A percentile compares a stretch with the other conserved stretches of the same genome.
These are phyloP conservation scores for Cladosporium sp. DNA, from an alignment of 2,329 filamentous ascomycete genomes.

Conservation along the genomic window DNA sequence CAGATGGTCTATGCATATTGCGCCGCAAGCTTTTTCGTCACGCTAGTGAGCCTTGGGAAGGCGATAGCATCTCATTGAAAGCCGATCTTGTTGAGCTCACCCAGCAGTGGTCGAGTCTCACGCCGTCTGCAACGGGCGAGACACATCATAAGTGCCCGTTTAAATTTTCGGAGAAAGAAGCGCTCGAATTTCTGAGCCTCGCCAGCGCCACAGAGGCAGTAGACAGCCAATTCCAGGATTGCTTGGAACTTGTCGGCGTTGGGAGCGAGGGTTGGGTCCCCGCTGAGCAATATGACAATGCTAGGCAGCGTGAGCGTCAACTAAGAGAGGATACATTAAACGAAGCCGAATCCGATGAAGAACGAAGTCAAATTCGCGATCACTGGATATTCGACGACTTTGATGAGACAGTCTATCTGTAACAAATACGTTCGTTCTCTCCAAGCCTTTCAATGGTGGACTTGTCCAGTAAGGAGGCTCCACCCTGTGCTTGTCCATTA, in stretches of 20 bases:
- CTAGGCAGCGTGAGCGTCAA: conserved; percentile 22
- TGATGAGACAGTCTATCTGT: neutral
- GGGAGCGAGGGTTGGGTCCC: conserved; percentile 30
- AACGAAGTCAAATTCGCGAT: conserved; percentile 21
- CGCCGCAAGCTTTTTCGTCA: conserved; percentile 25
- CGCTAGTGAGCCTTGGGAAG: conserved; percentile 30
- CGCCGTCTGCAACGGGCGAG: too few species aligned
- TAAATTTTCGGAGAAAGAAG: too few species aligned
- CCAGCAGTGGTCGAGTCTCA: too few species aligned
- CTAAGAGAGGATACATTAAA: conserved; percentile 26
- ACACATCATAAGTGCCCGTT: too few species aligned
- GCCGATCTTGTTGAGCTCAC: too few species aligned
- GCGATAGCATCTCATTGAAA: conserved; percentile 24
- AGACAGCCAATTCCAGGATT: conserved; percentile 30
- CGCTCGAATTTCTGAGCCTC: too few species aligned
- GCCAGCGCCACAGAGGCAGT: neutral
- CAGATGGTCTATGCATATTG: neutral
- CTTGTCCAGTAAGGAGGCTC: too few species aligned
- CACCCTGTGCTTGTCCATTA: too few species aligned
- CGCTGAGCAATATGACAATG: conserved; percentile 26
- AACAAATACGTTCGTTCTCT: too few species aligned
- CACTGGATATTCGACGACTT: conserved; percentile 26
- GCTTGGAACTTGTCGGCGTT: conserved; percentile 22
- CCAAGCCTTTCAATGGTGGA: too few species aligned
- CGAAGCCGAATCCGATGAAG: conserved; percentile 23